Evolutionary conservation across 208 protist species (phyloP), one percentile per base, ranked within the genome.

Genomic region (Leishmania martiniquensis): DNA sequence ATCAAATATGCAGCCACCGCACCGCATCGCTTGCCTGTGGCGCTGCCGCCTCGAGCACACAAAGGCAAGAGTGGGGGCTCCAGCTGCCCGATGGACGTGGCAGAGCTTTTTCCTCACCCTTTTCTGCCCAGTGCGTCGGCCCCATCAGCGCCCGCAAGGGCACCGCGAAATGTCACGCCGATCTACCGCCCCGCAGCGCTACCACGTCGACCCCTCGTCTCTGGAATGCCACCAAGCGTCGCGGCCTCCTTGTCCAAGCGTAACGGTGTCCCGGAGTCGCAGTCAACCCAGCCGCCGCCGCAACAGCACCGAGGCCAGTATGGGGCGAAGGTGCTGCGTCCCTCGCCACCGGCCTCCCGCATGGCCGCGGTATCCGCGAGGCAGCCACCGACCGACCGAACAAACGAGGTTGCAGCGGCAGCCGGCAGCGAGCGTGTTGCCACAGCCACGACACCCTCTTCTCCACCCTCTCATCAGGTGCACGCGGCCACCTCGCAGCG

Each of bases 91-190:
- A 67, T 66, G 13, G 84, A 93, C 39, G 65, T 78, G 32, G 59
- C 73, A 4, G 88, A 94, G 72, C 87, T 96, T 42, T 96, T 96
- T 76, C 92, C 92, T 1, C 92, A 96, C 70, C 92, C 92, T 22
- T 96, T 93, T 68, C 71, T 91, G 49, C 54, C 66, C 66, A 89
- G 83, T 52, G 47, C 73, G 51, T 54, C 57, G 25, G 70, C 37
- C 60, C 74, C 70, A 25, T 65, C 63, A 42, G 62, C 75, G 52
- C 52, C 49, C 4, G 20, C 39, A 49, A 52, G 55, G 39, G 44
- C 59, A 59, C 57, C 66, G 10, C 78, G 63, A 59, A 51, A 60
- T 39, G 74, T 66, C 12, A 52, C 69, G 49, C 54, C 34, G 39
- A 78, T 69, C 47, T 80, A 71, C 68, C 76, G 57, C 34, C 70